Base-by-base conservation (phyloP, 1,284 basidiomycete species). In the Leccinum pseudoinsigne region DNA sequence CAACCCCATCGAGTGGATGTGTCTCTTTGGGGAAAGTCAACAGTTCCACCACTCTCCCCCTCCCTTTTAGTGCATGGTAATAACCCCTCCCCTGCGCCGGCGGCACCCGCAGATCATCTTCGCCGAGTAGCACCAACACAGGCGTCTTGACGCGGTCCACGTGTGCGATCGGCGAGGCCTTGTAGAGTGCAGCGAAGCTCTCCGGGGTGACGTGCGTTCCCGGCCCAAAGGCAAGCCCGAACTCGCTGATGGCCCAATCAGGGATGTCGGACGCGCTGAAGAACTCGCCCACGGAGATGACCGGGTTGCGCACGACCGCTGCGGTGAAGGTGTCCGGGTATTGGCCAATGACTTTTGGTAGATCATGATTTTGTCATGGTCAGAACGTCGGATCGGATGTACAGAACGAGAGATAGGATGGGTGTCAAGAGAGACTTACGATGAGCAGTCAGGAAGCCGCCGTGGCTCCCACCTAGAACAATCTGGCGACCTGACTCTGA, bases 191-290 rank as follows among this genome's bases (percentile, higher is more conserved):
- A 2, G 73, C 67, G 66, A 81, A 89, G 16, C 75, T 68, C 3
- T 79, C 78, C 0, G 83, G 79, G 0, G 79, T 79, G 62, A 88
- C 74, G 45, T 82, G 71, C 1, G 80, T 74, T 0, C 76, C 69
- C 0, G 75, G 71, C 3, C 56, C 62, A n/a, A 26, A 53, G 65
- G 18, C 70, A 3, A 85, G 63, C 1, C 81, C 86, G 60, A 86
- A 85, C 73, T 92, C 90, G 12, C 76, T 70, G 68, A 80, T 87
- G 50, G 84, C 83, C 90, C 90, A 92, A 68, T 92, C 90, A 3
- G 87, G 84, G 50, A 92, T 92, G 67, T 93, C 90, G 1, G 55
- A 78, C 50, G 1, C 12, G 21, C 47, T 82, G 76, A 23, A 86
- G 76, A 50, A 86, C 83, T 6, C 85, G 85, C 0, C 78, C 77